phyloP scores from a whole-genome alignment of 768 basidiomycete species.

The Serendipita indica region DNA sequence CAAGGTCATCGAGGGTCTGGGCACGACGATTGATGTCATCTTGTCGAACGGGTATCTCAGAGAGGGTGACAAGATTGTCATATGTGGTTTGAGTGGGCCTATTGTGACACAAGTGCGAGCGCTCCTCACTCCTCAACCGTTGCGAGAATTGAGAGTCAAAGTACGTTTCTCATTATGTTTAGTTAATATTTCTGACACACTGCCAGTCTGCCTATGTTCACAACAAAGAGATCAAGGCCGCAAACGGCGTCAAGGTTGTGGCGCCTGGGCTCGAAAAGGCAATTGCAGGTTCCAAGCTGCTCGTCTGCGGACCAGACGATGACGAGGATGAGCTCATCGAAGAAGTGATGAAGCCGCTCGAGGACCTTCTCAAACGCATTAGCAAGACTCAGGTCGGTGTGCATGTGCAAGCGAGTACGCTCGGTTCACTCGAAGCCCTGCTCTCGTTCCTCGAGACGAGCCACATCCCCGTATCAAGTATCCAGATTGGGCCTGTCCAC shows the following conservation, averaged over 20 bases:
- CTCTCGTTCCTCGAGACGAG: slow-evolving; percentile 87
- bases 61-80: slow-evolving; percentile 87
- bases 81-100: slow-evolving; percentile 94
- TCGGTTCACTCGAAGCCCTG: slow-evolving; percentile 92
- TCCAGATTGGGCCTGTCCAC: slow-evolving; percentile 95
- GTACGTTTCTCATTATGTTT: slow-evolving; percentile 26
- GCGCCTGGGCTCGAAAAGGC: slow-evolving; percentile 96
- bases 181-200: background rate
- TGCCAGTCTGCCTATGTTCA: slow-evolving; percentile 85
- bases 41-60: slow-evolving; percentile 83
- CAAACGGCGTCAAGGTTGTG: slow-evolving; percentile 87
- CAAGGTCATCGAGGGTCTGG: slow-evolving; percentile 95
- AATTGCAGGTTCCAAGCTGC: slow-evolving; percentile 87
- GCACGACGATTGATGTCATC: slow-evolving; percentile 94
- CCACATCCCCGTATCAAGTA: slow-evolving; percentile 95
- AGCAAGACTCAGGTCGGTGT: slow-evolving; percentile 95
- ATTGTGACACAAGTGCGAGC: slow-evolving; percentile 93
- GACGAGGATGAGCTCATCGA: slow-evolving; percentile 91
- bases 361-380: slow-evolving; percentile 72
- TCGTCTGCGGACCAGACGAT: slow-evolving; percentile 88
- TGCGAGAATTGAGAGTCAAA: slow-evolving; percentile 92
- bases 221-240: slow-evolving; percentile 93
- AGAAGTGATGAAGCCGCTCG: slow-evolving; percentile 93
- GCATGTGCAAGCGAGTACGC: slow-evolving; percentile 91
- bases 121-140: slow-evolving; percentile 85